Conservation (phyloP, 2,329 filamentous ascomycete species). For the Xylariales sp. region DNA sequence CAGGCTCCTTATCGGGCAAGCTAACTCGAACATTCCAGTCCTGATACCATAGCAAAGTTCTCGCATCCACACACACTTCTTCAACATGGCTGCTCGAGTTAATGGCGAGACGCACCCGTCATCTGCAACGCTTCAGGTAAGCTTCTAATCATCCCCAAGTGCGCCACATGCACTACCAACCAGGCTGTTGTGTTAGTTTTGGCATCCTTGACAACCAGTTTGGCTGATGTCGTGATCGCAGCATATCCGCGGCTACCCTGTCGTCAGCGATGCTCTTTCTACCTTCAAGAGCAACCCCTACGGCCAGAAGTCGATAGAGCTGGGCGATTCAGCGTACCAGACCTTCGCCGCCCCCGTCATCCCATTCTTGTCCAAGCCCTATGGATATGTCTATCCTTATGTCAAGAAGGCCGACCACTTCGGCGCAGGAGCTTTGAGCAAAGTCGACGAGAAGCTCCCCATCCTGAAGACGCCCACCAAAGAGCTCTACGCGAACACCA, state of each 20-base stretch:
- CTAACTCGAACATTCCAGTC: no score
- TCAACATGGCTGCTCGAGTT: slow-evolving; percentile 26
- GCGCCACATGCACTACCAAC: not conserved
- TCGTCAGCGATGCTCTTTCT: slow-evolving; percentile 73
- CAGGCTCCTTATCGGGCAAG: no score
- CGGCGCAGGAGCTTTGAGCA: slow-evolving; percentile 65
- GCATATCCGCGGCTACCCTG: slow-evolving; percentile 81
- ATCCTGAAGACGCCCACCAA: slow-evolving; percentile 70
- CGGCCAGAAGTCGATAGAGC: slow-evolving; percentile 74
- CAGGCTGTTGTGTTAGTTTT: not conserved
- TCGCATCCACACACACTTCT: no score
- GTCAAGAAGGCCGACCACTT: slow-evolving; percentile 75
- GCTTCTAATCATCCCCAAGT: slow-evolving; percentile 4
- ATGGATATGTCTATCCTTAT: slow-evolving; percentile 80
- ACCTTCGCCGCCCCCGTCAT: slow-evolving; percentile 73
- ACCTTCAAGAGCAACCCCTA: slow-evolving; percentile 78
- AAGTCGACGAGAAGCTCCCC: slow-evolving; percentile 67
- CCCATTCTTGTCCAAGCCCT: slow-evolving; percentile 73
- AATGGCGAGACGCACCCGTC: slow-evolving; percentile 28
- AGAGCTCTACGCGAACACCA: slow-evolving; percentile 62
- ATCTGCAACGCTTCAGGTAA: slow-evolving; percentile 29
- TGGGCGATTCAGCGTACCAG: slow-evolving; percentile 71
- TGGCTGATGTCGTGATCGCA: slow-evolving; percentile 30
- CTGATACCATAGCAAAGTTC: no score
- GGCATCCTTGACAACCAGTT: not conserved